Conservation (phyloP, 768 basidiomycete genomes). For the Tylopilus balloui region DNA sequence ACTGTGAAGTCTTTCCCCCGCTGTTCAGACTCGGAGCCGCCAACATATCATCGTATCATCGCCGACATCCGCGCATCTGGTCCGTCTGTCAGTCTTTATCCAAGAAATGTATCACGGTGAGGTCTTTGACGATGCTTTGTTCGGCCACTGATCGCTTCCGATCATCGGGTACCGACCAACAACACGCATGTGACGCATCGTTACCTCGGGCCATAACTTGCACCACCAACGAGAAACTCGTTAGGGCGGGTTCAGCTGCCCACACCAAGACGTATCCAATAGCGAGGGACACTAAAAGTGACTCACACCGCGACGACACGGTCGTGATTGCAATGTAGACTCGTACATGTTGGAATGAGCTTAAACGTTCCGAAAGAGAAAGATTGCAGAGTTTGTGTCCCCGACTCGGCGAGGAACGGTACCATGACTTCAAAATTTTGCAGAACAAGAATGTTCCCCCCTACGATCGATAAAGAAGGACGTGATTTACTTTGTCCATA, state of each 20-base stretch:
- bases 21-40: not conserved
- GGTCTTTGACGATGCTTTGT: not conserved
- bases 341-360: not conserved
- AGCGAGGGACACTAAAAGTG: too few relatives aligned
- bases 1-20: slow-evolving; percentile 42
- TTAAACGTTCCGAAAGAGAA: not conserved
- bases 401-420: slow-evolving; percentile 8
- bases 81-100: slow-evolving; percentile 39
- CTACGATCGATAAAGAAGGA: slow-evolving; percentile 2
- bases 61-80: not conserved
- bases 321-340: too few relatives aligned
- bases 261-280: slow-evolving; percentile 13
- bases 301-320: too few relatives aligned
- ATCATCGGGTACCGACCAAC: too few relatives aligned
- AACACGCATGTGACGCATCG: too few relatives aligned
- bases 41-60: not conserved
- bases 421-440: not conserved
- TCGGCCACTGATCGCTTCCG: slow-evolving; percentile 1
- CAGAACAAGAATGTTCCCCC: slow-evolving; percentile 1
- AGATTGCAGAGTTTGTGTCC: not conserved
- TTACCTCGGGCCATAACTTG: slow-evolving; percentile 35
- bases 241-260: slow-evolving; percentile 30
- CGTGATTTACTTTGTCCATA: slow-evolving; percentile 1
- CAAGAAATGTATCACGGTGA: slow-evolving; percentile 59
- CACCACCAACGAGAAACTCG: slow-evolving; percentile 53